A percentile compares a stretch with the other conserved stretches of the same genome.
phyloP scores from a whole-genome alignment of 164 flowering plant species.

The Magnolia sinica region DNA sequence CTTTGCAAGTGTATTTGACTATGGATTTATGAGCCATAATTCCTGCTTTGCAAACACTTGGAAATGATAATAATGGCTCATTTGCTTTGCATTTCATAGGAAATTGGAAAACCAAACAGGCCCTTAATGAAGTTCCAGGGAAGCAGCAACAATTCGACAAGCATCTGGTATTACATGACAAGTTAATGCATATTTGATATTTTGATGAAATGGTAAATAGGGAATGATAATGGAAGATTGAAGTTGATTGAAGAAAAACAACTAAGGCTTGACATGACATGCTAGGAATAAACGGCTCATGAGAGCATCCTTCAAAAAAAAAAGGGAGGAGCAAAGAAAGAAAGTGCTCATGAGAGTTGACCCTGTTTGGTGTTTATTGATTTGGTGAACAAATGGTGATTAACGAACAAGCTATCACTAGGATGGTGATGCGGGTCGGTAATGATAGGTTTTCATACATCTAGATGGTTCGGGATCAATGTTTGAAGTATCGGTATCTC shows the following conservation, averaged over 20 bases:
- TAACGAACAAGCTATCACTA: neutral
- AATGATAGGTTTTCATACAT: neutral
- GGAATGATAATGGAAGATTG: neutral
- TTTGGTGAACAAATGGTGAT: neutral
- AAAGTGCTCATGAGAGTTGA: neutral
- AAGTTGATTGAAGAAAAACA: no score
- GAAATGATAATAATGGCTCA: no score
- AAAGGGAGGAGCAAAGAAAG: neutral
- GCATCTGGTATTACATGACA: neutral
- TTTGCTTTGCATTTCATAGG: no score
- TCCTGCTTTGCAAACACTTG: no score
- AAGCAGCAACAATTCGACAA: neutral
- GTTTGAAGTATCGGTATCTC: no score
- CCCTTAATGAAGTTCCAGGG: no score
- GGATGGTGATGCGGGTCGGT: neutral
- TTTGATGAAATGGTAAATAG: neutral
- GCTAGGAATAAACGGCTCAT: neutral
- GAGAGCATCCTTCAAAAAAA: neutral
- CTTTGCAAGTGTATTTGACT: no score
- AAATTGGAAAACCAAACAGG: no score
- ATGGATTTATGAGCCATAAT: no score
- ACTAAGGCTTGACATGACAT: neutral
- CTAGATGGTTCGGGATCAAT: no score
- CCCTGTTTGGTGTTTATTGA: neutral
- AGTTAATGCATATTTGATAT: neutral